Base-by-base conservation (phyloP, 1,284 basidiomycete genomes). In the Tilletia walkeri region DNA sequence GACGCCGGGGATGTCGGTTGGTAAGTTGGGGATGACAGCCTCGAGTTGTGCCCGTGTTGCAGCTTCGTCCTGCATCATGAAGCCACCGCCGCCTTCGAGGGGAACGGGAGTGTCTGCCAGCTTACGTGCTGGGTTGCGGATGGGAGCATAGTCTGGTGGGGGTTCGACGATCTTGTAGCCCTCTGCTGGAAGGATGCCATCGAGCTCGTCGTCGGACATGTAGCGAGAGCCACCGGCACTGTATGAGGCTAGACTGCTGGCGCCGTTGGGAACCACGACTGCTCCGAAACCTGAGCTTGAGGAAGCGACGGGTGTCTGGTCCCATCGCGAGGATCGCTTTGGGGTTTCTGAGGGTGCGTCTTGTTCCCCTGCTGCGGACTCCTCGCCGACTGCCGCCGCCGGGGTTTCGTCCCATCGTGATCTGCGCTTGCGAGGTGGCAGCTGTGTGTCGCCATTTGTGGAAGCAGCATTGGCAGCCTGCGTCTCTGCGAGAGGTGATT, bases 1-100 rank as follows among this genome's bases (percentile, higher is more conserved):
- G 53, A 99, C 95, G 54, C 96, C 96, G 53, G 95, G 95, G 76
- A 99, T 98, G 84, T 99, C 95, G 1, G 95, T 99, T n/a, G 95
- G 95, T 36, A 99, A 86, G 75, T 96, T 94, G 3, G 94, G 92
- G 16, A 92, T 91, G 72, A 88, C 84, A 54, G 97, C 92, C 71
- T 94, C 93, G 0, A 92, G 92, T 0, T 89, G 88, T 10, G 91
- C 90, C 4, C 92, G 91, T 2, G 94, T 92, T 77, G 94, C 92
- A 4, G 92, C 91, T 72, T 95, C 90, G 74, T 97, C 94, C 85
- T 95, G 93, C 78, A 97, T 96, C 80, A 95, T 94, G 87, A 99
- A 99, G 50, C 95, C 95, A 70, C 90, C 89, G 10, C 78, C 79
- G 45, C 78, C 80, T 65, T 84, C 83, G 20, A 91, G 86, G 36